phyloP scores from a whole-genome alignment of 805 yeast genomes.

The Sugiyamaella boreocaroliniensis region DNA sequence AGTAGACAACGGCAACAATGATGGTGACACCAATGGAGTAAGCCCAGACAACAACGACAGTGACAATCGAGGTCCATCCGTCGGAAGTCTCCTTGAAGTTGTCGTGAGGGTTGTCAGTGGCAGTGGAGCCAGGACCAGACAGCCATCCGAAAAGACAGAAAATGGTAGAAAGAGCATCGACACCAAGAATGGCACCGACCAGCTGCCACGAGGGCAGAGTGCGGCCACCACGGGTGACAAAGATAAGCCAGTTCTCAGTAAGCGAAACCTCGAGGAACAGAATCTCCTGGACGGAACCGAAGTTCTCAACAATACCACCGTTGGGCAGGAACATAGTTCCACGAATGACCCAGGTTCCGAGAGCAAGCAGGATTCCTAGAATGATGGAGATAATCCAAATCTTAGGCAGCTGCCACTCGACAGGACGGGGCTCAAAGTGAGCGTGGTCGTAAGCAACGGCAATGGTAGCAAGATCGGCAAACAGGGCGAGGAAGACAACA shows the following conservation, averaged over 20 bases:
- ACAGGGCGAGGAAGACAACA: constrained; percentile 92
- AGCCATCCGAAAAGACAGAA: constrained; percentile 94
- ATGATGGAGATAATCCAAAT: constrained; percentile 94
- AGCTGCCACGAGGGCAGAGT: constrained; percentile 99
- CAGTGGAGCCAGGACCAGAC: constrained; percentile 32
- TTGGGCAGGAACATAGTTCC: constrained; percentile 81
- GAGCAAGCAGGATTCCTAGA: constrained; percentile 78
- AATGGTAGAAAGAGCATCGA: constrained; percentile 87
- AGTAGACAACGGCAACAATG: constrained; percentile 92
- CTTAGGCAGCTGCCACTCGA: constrained; percentile 96
- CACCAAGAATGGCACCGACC: constrained; percentile 85
- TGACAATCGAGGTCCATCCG: constrained; percentile 93
- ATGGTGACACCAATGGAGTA: constrained; percentile 96
- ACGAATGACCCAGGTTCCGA: constrained; percentile 92
- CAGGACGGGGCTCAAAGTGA: constrained; percentile 89
- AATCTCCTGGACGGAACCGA: constrained; percentile 91
- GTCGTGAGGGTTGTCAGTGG: constrained; percentile 28
- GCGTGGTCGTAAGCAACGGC: constrained; percentile 97
- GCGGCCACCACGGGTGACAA: constrained; percentile 96
- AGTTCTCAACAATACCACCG: constrained; percentile 85
- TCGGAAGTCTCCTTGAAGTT: constrained; percentile 50
- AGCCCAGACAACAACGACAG: constrained; percentile 88
- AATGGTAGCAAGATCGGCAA: constrained; percentile 95
- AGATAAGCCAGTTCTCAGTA: constrained; percentile 96
- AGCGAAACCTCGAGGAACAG: constrained; percentile 89